Evolutionary conservation across 2,329 filamentous ascomycete genomes (phyloP), one percentile per base, ranked within the genome.

Genomic region (Coniochaeta ligniaria): DNA sequence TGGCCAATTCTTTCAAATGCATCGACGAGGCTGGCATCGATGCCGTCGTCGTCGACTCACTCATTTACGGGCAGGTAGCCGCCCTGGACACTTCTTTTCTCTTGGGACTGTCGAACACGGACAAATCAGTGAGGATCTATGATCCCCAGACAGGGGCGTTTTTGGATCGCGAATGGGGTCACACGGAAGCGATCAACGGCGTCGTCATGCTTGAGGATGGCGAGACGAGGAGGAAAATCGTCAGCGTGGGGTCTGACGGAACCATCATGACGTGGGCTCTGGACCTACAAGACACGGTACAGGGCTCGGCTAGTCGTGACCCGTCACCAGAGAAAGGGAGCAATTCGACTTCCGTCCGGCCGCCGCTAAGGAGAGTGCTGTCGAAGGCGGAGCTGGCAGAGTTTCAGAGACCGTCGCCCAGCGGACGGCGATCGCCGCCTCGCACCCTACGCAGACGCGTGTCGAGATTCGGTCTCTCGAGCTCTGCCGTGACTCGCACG

Each of bases 111-210:
- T 97, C 94, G 9, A 93, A 93, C 67, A 96, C 91, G 0, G 95
- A 99, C 73, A 99, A 98, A 72, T 98, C 95, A 0, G 88, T 99
- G 60, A 83, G 95, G 38, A 78, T 99, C 17, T 99, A 99, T 68
- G 91, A 96, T 66, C 80, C 85, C 33, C 87, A 89, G 63, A 87
- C 85, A 47, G 93, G 94, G 9, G 76, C 79, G 1, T 88, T 99
- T 61, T 76, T 98, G 31, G 90, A 92, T 58, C 86, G 92, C 45
- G 95, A 98, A 75, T 97, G 92, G 85, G 95, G 95, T 1, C 95
- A 99, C 67, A 96, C 93, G 0, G 93, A 97, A 70, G 90, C 93
- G 9, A 92, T 99, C 64, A 96, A 91, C 58, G 93, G 93, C 62
- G 86, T 96, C 20, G 83, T 89, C 4, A 76, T 97, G 20, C 72